A percentile compares a stretch with the other conserved stretches of the same genome.
phyloP scores from a whole-genome alignment of 2,329 filamentous ascomycete genomes.

The Nigrograna mackinnonii region DNA sequence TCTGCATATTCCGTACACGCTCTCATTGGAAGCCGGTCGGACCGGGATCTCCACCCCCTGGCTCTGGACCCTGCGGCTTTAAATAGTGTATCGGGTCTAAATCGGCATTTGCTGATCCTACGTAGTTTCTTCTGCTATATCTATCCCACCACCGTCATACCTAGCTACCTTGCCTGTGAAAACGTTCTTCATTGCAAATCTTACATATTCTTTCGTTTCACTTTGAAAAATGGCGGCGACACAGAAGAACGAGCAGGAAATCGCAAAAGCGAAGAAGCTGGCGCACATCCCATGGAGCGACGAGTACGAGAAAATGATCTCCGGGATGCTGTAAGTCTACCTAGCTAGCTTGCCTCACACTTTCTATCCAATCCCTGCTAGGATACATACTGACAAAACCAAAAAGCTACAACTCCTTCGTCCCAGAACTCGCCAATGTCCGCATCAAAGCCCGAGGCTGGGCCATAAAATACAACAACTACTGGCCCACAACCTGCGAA shows the following conservation, averaged over 20 bases:
- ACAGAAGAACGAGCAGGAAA: slow-evolving; percentile 46
- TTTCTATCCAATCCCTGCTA: neutral
- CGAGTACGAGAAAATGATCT: slow-evolving; percentile 68
- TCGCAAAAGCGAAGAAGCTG: slow-evolving; percentile 54
- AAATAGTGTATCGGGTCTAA: too few relatives aligned
- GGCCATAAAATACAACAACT: slow-evolving; percentile 62
- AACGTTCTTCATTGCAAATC: neutral
- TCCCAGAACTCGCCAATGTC: slow-evolving; percentile 52
- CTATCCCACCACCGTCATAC: too few relatives aligned
- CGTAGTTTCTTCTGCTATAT: too few relatives aligned
- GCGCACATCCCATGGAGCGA: slow-evolving; percentile 61
- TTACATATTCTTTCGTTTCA: too few relatives aligned
- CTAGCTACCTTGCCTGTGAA: too few relatives aligned
- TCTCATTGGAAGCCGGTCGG: too few relatives aligned
- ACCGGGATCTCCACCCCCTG: too few relatives aligned
- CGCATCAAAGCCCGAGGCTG: slow-evolving; percentile 59
- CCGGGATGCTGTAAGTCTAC: slow-evolving; percentile 59
- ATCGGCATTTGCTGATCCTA: too few relatives aligned
- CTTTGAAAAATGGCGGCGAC: slow-evolving; percentile 42
- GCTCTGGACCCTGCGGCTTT: too few relatives aligned
- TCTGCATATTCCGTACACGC: too few relatives aligned
- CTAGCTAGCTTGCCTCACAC: too few relatives aligned
- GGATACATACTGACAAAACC: neutral
- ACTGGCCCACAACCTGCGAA: slow-evolving; percentile 30
- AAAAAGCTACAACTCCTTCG: slow-evolving; percentile 55